A percentile compares a stretch with the other conserved stretches of the same genome.
Evolutionary conservation across 1,284 basidiomycete species (phyloP).

Genomic region (Cryptococcus jaspeensis): DNA sequence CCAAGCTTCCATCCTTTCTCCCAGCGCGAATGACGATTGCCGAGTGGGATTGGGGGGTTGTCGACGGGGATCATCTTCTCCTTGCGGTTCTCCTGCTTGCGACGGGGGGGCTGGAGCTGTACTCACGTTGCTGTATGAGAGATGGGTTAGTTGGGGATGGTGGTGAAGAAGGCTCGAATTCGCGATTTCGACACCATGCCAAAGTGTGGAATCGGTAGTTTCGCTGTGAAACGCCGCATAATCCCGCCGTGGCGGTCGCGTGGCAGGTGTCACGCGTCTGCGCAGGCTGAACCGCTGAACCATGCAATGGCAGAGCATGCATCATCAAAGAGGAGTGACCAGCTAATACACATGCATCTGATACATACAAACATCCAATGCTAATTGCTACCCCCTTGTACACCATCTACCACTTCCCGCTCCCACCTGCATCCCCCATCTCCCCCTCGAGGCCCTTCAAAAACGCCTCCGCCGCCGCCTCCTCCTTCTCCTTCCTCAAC

Average conservation of each 20-base stretch:
- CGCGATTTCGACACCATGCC: neutral
- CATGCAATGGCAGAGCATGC: too few relatives aligned
- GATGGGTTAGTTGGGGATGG: conserved; percentile 7
- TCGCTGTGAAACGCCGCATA: too few relatives aligned
- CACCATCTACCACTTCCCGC: neutral
- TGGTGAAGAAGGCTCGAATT: neutral
- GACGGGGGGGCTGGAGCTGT: neutral
- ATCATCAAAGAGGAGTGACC: too few relatives aligned
- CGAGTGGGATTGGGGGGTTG: neutral
- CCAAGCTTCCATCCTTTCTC: neutral
- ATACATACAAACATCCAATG: neutral
- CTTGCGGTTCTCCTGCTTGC: neutral
- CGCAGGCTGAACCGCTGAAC: too few relatives aligned
- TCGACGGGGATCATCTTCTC: neutral
- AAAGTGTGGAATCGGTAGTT: too few relatives aligned
- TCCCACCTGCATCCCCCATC: conserved; percentile 2
- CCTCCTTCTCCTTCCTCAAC: conserved; percentile 24
- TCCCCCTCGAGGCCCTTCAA: conserved; percentile 36
- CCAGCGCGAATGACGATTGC: neutral
- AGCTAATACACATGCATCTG: too few relatives aligned
- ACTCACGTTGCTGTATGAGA: conserved; percentile 12
- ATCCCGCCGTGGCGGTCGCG: too few relatives aligned
- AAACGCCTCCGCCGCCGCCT: conserved; percentile 39
- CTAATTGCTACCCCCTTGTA: neutral
- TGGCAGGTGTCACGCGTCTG: too few relatives aligned